These are phyloP conservation scores for Paecilomyces fulvus DNA, from an alignment of 2,329 filamentous ascomycete species.

Conservation along the genomic window DNA sequence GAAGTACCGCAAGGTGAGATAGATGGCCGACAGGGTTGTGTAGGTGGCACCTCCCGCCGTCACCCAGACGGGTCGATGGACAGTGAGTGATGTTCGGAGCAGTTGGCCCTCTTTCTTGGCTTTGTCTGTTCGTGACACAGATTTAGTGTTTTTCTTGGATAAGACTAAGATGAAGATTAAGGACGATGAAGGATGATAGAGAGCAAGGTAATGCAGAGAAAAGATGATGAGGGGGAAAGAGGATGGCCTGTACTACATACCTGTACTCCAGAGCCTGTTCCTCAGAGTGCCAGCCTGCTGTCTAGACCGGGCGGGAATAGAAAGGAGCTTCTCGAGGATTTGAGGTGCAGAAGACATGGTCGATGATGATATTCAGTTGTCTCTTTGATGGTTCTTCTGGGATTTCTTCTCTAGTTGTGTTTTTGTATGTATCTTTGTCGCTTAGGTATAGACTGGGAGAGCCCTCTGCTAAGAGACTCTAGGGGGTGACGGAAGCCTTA, in stretches of 20 bases:
- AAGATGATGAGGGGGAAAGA: not conserved
- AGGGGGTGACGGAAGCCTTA: not conserved
- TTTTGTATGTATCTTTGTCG: not conserved
- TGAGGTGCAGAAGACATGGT: not conserved
- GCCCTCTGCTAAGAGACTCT: not conserved
- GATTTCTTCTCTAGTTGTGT: not conserved
- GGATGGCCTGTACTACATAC: not conserved
- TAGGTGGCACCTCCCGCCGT: conserved; percentile 22
- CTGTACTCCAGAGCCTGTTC: not conserved
- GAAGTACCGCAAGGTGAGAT: conserved; percentile 23
- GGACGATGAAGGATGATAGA: not conserved
- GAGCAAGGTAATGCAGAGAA: not conserved
- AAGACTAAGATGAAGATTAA: not conserved
- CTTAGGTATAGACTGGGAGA: not conserved
- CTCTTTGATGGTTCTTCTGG: not conserved
- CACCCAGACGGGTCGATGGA: conserved; percentile 25
- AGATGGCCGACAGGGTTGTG: conserved; percentile 22
- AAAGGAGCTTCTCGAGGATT: not conserved
- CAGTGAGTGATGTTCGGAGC: conserved; percentile 15
- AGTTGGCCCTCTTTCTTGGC: not conserved
- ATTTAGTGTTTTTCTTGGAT: not conserved
- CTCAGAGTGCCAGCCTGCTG: not conserved
- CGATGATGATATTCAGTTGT: not conserved
- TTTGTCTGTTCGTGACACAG: not conserved
- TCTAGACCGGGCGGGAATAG: not conserved